A percentile compares a stretch with the other conserved stretches of the same genome.
Evolutionary conservation across 139 green algal species (phyloP).

Genomic region (Spirogloea muscicola): DNA sequence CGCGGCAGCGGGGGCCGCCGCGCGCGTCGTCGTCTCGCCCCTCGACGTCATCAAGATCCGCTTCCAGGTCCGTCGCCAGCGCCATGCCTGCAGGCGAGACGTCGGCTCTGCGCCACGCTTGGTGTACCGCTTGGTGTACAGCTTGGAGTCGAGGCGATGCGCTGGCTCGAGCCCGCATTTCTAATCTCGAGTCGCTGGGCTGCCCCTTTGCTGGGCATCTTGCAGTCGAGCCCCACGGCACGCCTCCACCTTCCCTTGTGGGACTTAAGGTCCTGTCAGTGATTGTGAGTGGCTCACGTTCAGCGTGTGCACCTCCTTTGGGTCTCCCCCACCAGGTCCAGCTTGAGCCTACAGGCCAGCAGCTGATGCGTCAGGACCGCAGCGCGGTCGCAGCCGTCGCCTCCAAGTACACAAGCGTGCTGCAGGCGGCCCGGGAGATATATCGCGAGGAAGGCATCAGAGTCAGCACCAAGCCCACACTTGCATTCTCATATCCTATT

Average conservation of each 20-base stretch:
- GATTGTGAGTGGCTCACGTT: too few relatives aligned
- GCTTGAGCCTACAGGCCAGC: slow-evolving; percentile 56
- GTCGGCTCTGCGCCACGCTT: too few relatives aligned
- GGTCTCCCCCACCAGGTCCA: slow-evolving; percentile 94
- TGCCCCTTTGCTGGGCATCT: too few relatives aligned
- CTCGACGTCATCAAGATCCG: slow-evolving; percentile 96
- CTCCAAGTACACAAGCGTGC: slow-evolving; percentile 82
- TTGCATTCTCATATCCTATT: background rate
- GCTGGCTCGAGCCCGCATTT: too few relatives aligned
- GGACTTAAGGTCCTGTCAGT: too few relatives aligned
- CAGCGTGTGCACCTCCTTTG: too few relatives aligned
- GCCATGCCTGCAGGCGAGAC: too few relatives aligned
- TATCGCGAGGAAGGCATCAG: slow-evolving; percentile 81
- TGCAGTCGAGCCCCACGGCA: too few relatives aligned
- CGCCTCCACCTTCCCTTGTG: too few relatives aligned
- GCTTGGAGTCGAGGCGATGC: too few relatives aligned
- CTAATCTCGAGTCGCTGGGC: too few relatives aligned
- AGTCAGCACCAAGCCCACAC: slow-evolving; percentile 44
- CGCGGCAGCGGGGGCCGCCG: slow-evolving; percentile 71
- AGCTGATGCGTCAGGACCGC: background rate
- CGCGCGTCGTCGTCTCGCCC: slow-evolving; percentile 76
- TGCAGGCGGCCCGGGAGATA: slow-evolving; percentile 78
- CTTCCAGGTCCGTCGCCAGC: slow-evolving; percentile 17
- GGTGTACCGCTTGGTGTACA: too few relatives aligned
- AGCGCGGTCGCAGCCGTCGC: background rate